These are phyloP conservation scores for Aegilops bicornis DNA, from an alignment of 176 grass and related monocot genomes.

Conservation along the genomic window DNA sequence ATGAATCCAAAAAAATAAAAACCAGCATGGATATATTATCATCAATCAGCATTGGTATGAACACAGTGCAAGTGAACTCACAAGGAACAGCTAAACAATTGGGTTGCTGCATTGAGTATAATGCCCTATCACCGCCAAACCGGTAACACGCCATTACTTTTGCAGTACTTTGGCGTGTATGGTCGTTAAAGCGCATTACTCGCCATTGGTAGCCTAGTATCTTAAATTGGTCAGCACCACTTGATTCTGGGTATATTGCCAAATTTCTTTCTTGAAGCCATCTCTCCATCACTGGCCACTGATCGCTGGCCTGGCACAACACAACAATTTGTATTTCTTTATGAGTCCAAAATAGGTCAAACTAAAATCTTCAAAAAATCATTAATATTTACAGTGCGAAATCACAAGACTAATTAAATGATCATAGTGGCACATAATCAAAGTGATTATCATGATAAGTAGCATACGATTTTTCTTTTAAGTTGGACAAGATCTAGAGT, in stretches of 20 bases:
- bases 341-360: neutral
- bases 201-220: slow-evolving; percentile 93
- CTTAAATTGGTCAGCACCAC: slow-evolving; percentile 46
- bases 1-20: neutral
- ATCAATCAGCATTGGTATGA: neutral
- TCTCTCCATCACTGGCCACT: slow-evolving; percentile 54
- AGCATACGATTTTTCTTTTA: neutral
- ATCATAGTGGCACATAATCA: neutral
- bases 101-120: slow-evolving; percentile 85
- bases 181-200: slow-evolving; percentile 78
- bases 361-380: neutral
- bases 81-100: slow-evolving; percentile 88
- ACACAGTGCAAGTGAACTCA: slow-evolving; percentile 48
- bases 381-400: neutral
- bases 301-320: slow-evolving; percentile 35
- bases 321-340: neutral
- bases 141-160: slow-evolving; percentile 82
- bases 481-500: too few relatives aligned
- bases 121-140: slow-evolving; percentile 38
- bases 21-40: neutral
- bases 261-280: slow-evolving; percentile 76
- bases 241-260: slow-evolving; percentile 47
- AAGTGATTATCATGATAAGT: neutral
- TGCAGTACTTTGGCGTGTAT: slow-evolving; percentile 77
- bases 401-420: neutral